Conservation (phyloP, 169 alveolate species). For the Cryptosporidium felis region DNA sequence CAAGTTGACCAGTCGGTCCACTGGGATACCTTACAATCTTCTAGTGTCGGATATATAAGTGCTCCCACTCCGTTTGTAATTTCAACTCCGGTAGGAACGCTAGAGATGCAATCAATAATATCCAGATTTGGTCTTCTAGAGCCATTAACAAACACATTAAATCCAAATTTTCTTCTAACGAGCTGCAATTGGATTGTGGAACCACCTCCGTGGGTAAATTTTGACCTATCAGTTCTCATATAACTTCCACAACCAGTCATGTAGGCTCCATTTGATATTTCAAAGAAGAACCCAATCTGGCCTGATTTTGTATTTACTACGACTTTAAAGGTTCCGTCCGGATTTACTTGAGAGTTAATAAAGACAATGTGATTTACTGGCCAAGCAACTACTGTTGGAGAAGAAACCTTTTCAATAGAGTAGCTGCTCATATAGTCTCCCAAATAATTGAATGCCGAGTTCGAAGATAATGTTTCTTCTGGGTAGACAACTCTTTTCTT, state of each 20-base stretch:
- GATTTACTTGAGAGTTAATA: not conserved
- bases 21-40: conserved; percentile 74
- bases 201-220: conserved; percentile 6
- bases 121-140: conserved; percentile 37
- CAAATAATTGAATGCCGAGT: conserved; percentile 26
- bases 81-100: not conserved
- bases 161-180: conserved; percentile 53
- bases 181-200: conserved; percentile 11
- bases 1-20: conserved; percentile 79
- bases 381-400: conserved; percentile 39
- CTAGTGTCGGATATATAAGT: conserved; percentile 61
- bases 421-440: not conserved
- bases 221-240: not conserved
- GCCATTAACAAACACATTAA: conserved; percentile 57
- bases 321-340: conserved; percentile 27
- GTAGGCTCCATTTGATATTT: not conserved
- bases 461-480: not conserved
- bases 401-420: not conserved
- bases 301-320: conserved; percentile 33
- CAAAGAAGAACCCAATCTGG: conserved; percentile 8
- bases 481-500: conserved; percentile 26
- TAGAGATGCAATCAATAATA: conserved; percentile 35
- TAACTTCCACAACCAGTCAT: conserved; percentile 33
- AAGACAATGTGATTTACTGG: conserved; percentile 55
- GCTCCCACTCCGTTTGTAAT: conserved; percentile 6